A percentile compares a stretch with the other conserved stretches of the same genome.
Conservation (phyloP, 2,329 filamentous ascomycete species). For the Hymenoscyphus occultus region DNA sequence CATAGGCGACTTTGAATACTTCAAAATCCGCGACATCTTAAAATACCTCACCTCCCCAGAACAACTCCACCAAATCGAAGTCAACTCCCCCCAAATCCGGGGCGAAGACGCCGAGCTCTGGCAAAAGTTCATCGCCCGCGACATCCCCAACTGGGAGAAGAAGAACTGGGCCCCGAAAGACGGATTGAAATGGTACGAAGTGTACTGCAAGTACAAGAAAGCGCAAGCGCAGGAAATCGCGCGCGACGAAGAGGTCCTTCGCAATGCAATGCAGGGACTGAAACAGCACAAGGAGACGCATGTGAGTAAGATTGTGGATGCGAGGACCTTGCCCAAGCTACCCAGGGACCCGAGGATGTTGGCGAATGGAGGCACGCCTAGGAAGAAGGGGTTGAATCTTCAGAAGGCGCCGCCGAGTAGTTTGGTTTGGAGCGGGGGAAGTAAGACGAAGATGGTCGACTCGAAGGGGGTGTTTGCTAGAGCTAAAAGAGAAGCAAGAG, state of each 20-base stretch:
- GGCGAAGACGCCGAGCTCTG: constrained; percentile 71
- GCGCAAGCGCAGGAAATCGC: constrained; percentile 56
- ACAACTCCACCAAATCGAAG: constrained; percentile 73
- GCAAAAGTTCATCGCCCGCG: constrained; percentile 72
- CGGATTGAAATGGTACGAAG: constrained; percentile 69
- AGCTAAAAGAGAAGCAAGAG: constrained; percentile 54
- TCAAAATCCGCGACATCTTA: constrained; percentile 65
- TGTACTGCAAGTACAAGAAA: constrained; percentile 68
- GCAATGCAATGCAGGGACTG: constrained; percentile 54
- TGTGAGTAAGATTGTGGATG: constrained; percentile 54
- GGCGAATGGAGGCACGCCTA: constrained; percentile 35
- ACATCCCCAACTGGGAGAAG: constrained; percentile 63
- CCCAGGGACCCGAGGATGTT: constrained; percentile 40
- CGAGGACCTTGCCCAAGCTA: constrained; percentile 45
- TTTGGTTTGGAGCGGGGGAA: constrained; percentile 47
- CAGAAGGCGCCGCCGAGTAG: constrained; percentile 36
- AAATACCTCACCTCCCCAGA: constrained; percentile 66
- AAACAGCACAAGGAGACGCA: constrained; percentile 57
- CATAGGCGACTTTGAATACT: constrained; percentile 69
- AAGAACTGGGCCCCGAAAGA: constrained; percentile 65
- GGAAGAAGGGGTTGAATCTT: constrained; percentile 29
- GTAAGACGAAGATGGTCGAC: constrained; percentile 50
- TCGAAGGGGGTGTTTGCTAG: constrained; percentile 55
- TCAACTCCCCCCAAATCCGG: constrained; percentile 71
- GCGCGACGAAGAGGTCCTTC: constrained; percentile 55